A percentile compares a stretch with the other conserved stretches of the same genome.
Evolutionary conservation across 257 asterid genomes (phyloP).

Genomic region (Solanum virginianum): DNA sequence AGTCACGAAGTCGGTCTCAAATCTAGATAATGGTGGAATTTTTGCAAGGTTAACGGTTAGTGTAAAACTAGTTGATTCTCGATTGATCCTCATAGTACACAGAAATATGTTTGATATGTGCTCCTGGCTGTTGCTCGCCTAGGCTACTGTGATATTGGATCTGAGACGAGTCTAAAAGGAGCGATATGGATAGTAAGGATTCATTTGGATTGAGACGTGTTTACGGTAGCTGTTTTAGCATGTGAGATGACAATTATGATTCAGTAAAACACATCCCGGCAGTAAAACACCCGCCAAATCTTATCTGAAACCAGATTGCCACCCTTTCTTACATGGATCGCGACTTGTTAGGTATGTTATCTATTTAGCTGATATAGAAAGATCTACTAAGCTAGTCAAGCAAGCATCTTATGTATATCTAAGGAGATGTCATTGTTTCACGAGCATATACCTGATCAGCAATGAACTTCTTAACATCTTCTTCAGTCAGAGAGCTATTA

Average conservation of each 20-base stretch:
- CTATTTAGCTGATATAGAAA: background rate
- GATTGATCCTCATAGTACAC: background rate
- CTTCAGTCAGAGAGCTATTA: conserved; percentile 79
- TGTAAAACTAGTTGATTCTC: background rate
- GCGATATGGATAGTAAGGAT: background rate
- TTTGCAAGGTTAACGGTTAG: background rate
- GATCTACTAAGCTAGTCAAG: background rate
- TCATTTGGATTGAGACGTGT: background rate
- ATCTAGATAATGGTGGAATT: background rate
- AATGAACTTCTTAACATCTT: conserved; percentile 59
- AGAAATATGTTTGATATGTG: background rate
- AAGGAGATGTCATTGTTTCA: background rate
- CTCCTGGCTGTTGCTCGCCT: background rate
- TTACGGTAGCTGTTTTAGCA: background rate
- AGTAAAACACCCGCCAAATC: background rate
- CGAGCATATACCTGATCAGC: conserved; percentile 72
- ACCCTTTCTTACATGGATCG: too few relatives aligned
- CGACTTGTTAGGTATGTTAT: background rate
- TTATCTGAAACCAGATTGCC: background rate
- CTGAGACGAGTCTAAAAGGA: background rate
- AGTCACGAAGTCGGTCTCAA: background rate
- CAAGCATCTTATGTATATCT: background rate
- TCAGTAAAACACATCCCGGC: background rate
- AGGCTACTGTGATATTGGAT: background rate
- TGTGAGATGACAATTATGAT: background rate